A percentile compares a stretch with the other conserved stretches of the same genome.
phyloP scores from a whole-genome alignment of 805 yeast genomes.

The Phaffomyces antillensis region DNA sequence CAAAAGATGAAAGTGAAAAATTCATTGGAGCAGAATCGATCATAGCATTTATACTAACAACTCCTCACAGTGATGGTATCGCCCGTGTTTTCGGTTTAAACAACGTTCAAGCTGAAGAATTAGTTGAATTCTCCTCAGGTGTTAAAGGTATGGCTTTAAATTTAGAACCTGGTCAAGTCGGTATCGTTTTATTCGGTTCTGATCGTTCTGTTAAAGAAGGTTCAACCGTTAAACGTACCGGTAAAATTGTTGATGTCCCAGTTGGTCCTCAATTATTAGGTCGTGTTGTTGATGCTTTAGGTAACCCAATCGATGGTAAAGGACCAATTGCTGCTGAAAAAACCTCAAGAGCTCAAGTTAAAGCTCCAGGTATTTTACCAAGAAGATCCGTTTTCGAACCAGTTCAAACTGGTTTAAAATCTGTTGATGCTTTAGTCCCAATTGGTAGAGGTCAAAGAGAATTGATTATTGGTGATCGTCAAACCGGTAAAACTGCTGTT shows the following conservation, averaged over 20 bases:
- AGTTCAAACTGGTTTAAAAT: slow-evolving; percentile 99
- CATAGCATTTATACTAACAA: slow-evolving; percentile 29
- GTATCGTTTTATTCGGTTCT: slow-evolving; percentile 99
- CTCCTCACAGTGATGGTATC: slow-evolving; percentile 85
- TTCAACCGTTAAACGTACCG: slow-evolving; percentile 99
- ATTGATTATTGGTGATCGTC: slow-evolving; percentile 99
- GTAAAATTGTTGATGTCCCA: slow-evolving; percentile 98
- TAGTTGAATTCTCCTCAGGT: slow-evolving; percentile 98
- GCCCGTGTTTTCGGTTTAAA: slow-evolving; percentile 99
- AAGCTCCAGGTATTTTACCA: slow-evolving; percentile 99
- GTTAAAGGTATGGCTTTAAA: slow-evolving; percentile 99
- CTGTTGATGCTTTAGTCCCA: slow-evolving; percentile 98
- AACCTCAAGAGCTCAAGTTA: slow-evolving; percentile 92
- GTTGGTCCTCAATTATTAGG: slow-evolving; percentile 98
- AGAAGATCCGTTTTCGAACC: slow-evolving; percentile 98
- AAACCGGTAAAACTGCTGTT: slow-evolving; percentile 99
- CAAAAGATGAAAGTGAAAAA: not conserved
- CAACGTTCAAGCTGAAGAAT: slow-evolving; percentile 99
- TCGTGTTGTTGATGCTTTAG: slow-evolving; percentile 98
- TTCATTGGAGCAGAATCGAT: not conserved
- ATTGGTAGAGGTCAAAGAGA: slow-evolving; percentile 99
- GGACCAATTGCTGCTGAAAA: slow-evolving; percentile 90
- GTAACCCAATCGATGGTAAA: slow-evolving; percentile 99
- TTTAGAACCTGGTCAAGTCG: slow-evolving; percentile 99
- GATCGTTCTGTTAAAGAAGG: slow-evolving; percentile 98